phyloP scores from a whole-genome alignment of 2,329 filamentous ascomycete genomes.

The Rutstroemia sp. region DNA sequence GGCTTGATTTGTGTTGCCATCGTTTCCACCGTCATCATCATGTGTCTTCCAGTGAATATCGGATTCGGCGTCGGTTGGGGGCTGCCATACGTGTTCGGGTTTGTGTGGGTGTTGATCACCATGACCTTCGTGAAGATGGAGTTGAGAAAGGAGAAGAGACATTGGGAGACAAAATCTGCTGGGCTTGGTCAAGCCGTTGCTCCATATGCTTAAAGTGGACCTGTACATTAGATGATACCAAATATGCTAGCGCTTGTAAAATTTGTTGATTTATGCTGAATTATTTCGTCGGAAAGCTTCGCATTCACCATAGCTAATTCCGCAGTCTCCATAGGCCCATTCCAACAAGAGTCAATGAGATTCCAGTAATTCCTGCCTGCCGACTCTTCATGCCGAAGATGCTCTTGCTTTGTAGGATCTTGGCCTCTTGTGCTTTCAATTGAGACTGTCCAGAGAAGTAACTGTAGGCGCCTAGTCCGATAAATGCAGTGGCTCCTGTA shows the following conservation, averaged over 20 bases:
- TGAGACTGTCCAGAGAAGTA: conserved; percentile 69
- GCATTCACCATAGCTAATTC: conserved; percentile 17
- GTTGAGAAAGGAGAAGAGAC: conserved; percentile 15
- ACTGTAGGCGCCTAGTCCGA: conserved; percentile 69
- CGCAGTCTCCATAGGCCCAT: conserved; percentile 55
- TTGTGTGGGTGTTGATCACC: conserved; percentile 14
- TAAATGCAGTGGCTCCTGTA: conserved; percentile 65
- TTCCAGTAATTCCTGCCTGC: conserved; percentile 56
- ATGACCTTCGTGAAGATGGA: conserved; percentile 17
- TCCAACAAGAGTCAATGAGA: conserved; percentile 60
- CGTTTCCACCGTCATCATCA: conserved; percentile 20
- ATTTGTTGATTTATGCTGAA: background rate
- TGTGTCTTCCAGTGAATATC: conserved; percentile 18
- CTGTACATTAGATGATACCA: background rate
- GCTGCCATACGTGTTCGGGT: conserved; percentile 19
- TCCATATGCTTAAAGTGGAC: background rate
- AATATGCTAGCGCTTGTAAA: background rate
- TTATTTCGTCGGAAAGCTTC: background rate
- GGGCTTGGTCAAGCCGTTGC: conserved; percentile 5
- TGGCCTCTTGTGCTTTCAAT: conserved; percentile 56
- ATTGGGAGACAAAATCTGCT: conserved; percentile 16
- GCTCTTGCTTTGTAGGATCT: conserved; percentile 61
- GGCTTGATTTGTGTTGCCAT: conserved; percentile 20
- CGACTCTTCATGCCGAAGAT: conserved; percentile 67
- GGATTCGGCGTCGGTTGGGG: conserved; percentile 26